These are phyloP conservation scores for Uncinocarpus reesii DNA, from an alignment of 2,329 filamentous ascomycete species.

Conservation along the genomic window DNA sequence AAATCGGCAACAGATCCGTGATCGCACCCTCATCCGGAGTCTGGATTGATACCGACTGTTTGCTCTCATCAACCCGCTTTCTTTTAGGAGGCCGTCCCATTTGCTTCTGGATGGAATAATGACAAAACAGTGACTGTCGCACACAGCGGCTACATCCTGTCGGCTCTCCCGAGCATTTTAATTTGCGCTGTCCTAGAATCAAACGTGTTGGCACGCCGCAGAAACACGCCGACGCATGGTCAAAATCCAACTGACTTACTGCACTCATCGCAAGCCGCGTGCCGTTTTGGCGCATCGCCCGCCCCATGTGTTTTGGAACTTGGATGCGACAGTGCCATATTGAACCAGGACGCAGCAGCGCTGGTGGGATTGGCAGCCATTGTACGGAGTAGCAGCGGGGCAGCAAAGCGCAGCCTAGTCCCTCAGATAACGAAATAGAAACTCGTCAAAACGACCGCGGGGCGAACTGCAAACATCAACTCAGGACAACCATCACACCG, in stretches of 20 bases:
- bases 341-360: background rate
- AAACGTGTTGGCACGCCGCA: constrained; percentile 16
- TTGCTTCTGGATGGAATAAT: constrained; percentile 40
- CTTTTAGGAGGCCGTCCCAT: constrained; percentile 41
- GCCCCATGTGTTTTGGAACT: constrained; percentile 15
- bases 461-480: too few species aligned
- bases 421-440: too few species aligned
- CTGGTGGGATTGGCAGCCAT: background rate
- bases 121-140: constrained; percentile 34
- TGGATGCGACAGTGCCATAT: constrained; percentile 8
- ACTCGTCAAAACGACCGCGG: too few species aligned
- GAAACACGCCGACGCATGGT: constrained; percentile 5
- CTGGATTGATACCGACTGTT: background rate
- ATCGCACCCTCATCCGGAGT: background rate
- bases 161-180: constrained; percentile 41
- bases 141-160: constrained; percentile 35
- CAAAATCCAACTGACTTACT: constrained; percentile 29
- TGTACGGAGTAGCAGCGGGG: too few species aligned
- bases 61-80: constrained; percentile 20
- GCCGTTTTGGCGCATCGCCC: constrained; percentile 28
- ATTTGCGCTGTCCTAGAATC: constrained; percentile 36
- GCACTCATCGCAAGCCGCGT: constrained; percentile 42
- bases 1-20: constrained; percentile 3
- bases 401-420: background rate
- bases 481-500: too few species aligned